phyloP scores from a whole-genome alignment of 2,329 filamentous ascomycete species.

The Alternaria brassicae region DNA sequence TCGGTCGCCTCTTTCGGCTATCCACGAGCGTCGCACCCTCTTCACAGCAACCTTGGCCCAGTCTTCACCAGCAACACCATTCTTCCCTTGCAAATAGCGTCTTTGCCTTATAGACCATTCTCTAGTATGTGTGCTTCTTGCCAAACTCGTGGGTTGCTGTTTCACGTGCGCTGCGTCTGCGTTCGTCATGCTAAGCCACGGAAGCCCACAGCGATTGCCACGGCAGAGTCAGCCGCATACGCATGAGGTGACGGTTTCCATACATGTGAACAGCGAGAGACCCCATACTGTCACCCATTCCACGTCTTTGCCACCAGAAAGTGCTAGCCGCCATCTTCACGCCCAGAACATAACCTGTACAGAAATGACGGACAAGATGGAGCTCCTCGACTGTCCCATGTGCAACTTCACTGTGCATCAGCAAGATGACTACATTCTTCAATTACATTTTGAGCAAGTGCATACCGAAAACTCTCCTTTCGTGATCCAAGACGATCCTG shows the following conservation, averaged over 20 bases:
- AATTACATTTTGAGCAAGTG: conserved; percentile 51
- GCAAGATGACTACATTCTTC: conserved; percentile 43
- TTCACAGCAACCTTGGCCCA: conserved; percentile 21
- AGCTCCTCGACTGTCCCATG: conserved; percentile 45
- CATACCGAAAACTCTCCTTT: conserved; percentile 52
- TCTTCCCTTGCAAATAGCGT: neutral
- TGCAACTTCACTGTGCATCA: conserved; percentile 42
- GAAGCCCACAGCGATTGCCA: conserved; percentile 16
- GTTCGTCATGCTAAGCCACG: conserved; percentile 27
- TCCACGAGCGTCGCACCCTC: conserved; percentile 10
- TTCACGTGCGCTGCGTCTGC: conserved; percentile 5
- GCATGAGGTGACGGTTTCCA: conserved; percentile 17
- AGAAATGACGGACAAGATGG: conserved; percentile 28
- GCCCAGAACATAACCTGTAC: conserved; percentile 2
- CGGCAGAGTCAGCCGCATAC: conserved; percentile 10
- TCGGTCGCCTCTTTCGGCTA: conserved; percentile 16
- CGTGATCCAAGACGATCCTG: conserved; percentile 40
- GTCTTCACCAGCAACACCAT: conserved; percentile 2
- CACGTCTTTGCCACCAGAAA: neutral
- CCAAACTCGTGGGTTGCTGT: conserved; percentile 11
- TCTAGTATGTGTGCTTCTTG: conserved; percentile 24
- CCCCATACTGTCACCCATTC: neutral
- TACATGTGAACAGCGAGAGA: neutral
- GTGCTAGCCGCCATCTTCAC: conserved; percentile 7
- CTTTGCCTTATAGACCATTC: neutral